Conservation (phyloP, 108 stramenopile species). For the Cyclostephanos tholiformis region DNA sequence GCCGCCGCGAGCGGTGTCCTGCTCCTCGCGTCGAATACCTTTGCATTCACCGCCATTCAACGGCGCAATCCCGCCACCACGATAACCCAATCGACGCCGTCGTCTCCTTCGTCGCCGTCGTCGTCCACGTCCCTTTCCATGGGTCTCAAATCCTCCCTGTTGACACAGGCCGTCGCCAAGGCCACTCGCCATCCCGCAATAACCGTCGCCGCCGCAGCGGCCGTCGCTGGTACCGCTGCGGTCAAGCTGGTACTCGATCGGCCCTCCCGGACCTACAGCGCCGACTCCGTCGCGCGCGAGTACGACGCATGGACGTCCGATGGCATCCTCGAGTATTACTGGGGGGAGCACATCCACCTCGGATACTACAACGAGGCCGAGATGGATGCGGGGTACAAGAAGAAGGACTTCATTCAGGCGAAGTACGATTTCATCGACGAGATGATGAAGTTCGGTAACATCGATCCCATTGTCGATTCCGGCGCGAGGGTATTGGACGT, state of each 20-base stretch:
- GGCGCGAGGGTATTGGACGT: conserved; percentile 91
- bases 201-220: conserved; percentile 55
- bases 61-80: background rate
- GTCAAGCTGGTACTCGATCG: conserved; percentile 73
- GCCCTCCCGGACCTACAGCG: conserved; percentile 79
- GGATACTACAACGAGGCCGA: conserved; percentile 90
- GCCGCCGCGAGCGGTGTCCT: conserved; percentile 14
- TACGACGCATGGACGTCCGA: conserved; percentile 95
- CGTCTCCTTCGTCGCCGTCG: background rate
- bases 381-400: conserved; percentile 70
- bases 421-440: conserved; percentile 97
- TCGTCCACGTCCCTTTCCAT: conserved; percentile 45
- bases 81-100: background rate
- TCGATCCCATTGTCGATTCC: conserved; percentile 50
- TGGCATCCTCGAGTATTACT: conserved; percentile 97
- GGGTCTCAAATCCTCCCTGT: conserved; percentile 38
- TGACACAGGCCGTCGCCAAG: conserved; percentile 25
- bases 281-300: conserved; percentile 78
- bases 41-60: conserved; percentile 23
- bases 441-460: conserved; percentile 94
- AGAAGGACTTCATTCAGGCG: conserved; percentile 91
- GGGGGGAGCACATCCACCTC: conserved; percentile 99
- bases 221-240: conserved; percentile 65
- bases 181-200: conserved; percentile 30
- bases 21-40: conserved; percentile 12